phyloP scores from a whole-genome alignment of 164 flowering plant genomes.

The Vitis vinifera region ASM3070453v1 NC_081821.1:3308001-3308500 shows the following conservation, averaged over 20 bases:
- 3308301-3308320: slow-evolving; percentile 66
- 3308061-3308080: too few relatives aligned
- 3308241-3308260: slow-evolving; percentile 54
- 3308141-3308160: too few relatives aligned
- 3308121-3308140: too few relatives aligned
- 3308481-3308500: slow-evolving; percentile 52
- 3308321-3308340: slow-evolving; percentile 45
- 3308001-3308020: too few relatives aligned
- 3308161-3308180: too few relatives aligned
- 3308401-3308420: slow-evolving; percentile 49
- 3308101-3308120: too few relatives aligned
- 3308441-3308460: slow-evolving; percentile 49
- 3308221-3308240: slow-evolving; percentile 4
- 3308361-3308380: slow-evolving; percentile 59
- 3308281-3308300: slow-evolving; percentile 67
- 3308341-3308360: slow-evolving; percentile 40
- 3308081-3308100: too few relatives aligned
- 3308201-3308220: too few relatives aligned
- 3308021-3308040: too few relatives aligned
- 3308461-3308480: slow-evolving; percentile 58
- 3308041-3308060: too few relatives aligned
- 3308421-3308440: slow-evolving; percentile 56
- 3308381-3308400: slow-evolving; percentile 50
- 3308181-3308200: too few relatives aligned
- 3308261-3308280: slow-evolving; percentile 59